Evolutionary conservation across 345 rosid genomes (phyloP), one percentile per base, ranked within the genome.

Genomic region (Syzygium aqueum): DNA sequence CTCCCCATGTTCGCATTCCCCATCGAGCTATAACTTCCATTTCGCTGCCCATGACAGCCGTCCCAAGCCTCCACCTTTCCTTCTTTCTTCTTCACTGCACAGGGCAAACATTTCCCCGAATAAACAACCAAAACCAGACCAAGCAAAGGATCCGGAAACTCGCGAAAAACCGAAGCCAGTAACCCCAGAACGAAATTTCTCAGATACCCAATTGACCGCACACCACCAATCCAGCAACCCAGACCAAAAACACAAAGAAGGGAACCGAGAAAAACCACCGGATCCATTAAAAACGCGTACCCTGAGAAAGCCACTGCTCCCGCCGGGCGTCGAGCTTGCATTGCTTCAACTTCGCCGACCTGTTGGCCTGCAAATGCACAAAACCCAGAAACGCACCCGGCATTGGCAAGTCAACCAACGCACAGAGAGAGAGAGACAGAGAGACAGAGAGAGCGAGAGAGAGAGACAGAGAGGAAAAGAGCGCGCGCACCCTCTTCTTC

Each of bases 271-370:
- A 61, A 21, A 28, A 15, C 11, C 3, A 14, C 5, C 77, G 0
- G 77, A n/a, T 88, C 53, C 43, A 28, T 86, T 80, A 87, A 33
- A 87, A 33, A 82, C 50, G 87, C 22, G 16, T 87, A 96, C 99
- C 95, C 91, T 97, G 99, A 86, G 99, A 94, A 87, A 96, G 98
- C 99, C 99, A 97, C 92, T 97, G 99, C 91, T 96, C 98, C 27
- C 99, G 98, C 57, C 99, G 98, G 28, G 93, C 98, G 89, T 95
- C 98, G 2, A 97, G 93, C 93, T 97, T 97, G 95, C 94, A 93
- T 93, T 96, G 98, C 93, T 95, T 97, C 94, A 97, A 88, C 91
- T 94, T 96, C n/a, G 98, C 98, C 11, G 98, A 91, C 95, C 98
- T 92, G 91, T 97, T 94, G 52, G 91, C 93, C 98, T 96, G 89